Conservation (phyloP, 352 stramenopile genomes). For the Phytophthora pisi region DNA sequence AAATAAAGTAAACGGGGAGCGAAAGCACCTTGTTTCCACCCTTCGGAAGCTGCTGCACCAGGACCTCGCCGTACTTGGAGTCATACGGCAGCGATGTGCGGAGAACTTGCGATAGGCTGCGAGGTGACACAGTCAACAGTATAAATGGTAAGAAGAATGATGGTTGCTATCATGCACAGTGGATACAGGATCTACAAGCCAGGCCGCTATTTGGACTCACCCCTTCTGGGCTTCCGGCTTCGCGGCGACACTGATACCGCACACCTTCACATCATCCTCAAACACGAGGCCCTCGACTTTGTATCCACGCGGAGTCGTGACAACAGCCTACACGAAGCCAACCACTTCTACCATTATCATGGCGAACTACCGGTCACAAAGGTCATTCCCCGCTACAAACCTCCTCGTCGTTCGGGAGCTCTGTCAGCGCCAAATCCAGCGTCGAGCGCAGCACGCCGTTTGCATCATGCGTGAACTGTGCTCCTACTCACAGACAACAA, state of each 20-base stretch:
- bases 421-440: slow-evolving; percentile 74
- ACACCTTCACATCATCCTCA: slow-evolving; percentile 82
- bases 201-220: slow-evolving; percentile 17
- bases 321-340: slow-evolving; percentile 50
- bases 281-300: slow-evolving; percentile 75
- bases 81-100: slow-evolving; percentile 69
- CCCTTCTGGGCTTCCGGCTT: slow-evolving; percentile 57
- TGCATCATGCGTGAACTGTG: slow-evolving; percentile 75
- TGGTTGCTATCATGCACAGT: neutral
- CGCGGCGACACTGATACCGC: slow-evolving; percentile 61
- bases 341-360: neutral
- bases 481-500: slow-evolving; percentile 30
- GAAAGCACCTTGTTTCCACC: slow-evolving; percentile 48
- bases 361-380: neutral
- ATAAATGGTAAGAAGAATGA: neutral
- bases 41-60: slow-evolving; percentile 55
- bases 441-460: slow-evolving; percentile 72
- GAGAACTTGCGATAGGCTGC: slow-evolving; percentile 60
- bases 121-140: neutral
- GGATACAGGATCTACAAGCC: neutral
- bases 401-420: slow-evolving; percentile 84
- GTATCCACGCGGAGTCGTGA: slow-evolving; percentile 77
- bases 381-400: slow-evolving; percentile 20
- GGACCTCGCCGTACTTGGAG: slow-evolving; percentile 61
- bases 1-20: neutral